Percentiles rank a stretch among this genome's conserved stretches.
Conservation (phyloP, 2,329 filamentous ascomycete species). For the Fusarium hostae region DNA sequence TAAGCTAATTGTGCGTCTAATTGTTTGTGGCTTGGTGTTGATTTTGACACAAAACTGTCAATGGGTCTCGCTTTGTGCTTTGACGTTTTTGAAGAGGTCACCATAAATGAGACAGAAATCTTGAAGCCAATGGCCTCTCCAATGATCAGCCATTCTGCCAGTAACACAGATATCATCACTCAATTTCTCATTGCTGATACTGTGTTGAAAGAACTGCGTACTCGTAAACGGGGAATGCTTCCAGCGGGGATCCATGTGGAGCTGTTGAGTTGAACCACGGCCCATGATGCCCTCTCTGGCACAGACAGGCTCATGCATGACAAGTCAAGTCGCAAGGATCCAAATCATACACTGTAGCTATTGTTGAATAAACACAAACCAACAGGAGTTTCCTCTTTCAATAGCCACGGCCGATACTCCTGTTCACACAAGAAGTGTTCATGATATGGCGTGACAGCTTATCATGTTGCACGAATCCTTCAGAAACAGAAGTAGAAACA, state of each 20-base stretch:
- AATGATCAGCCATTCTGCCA: background rate
- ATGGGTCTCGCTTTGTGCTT: background rate
- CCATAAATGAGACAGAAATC: conserved; percentile 4
- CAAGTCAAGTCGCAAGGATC: conserved; percentile 4
- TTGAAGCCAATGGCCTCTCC: background rate
- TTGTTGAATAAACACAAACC: background rate
- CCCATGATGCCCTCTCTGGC: conserved; percentile 22
- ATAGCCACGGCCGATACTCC: conserved; percentile 1
- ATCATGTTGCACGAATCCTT: conserved; percentile 8
- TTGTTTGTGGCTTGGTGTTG: background rate
- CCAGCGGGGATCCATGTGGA: conserved; percentile 27
- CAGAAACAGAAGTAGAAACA: background rate
- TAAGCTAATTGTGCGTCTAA: conserved; percentile 4
- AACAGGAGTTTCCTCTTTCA: conserved; percentile 10
- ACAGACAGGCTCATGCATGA: conserved; percentile 12
- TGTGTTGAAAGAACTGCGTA: conserved; percentile 11
- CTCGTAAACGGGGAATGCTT: conserved; percentile 18
- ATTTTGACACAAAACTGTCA: conserved; percentile 1
- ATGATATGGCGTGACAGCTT: conserved; percentile 9
- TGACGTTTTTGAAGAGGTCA: background rate
- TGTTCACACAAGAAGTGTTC: conserved; percentile 1
- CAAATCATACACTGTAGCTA: background rate
- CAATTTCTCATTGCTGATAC: background rate
- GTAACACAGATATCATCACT: background rate
- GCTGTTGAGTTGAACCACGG: conserved; percentile 5